Evolutionary conservation across 805 yeast species (phyloP), one percentile per base, ranked within the genome.

Genomic region (Yamadazyma ubonensis): DNA sequence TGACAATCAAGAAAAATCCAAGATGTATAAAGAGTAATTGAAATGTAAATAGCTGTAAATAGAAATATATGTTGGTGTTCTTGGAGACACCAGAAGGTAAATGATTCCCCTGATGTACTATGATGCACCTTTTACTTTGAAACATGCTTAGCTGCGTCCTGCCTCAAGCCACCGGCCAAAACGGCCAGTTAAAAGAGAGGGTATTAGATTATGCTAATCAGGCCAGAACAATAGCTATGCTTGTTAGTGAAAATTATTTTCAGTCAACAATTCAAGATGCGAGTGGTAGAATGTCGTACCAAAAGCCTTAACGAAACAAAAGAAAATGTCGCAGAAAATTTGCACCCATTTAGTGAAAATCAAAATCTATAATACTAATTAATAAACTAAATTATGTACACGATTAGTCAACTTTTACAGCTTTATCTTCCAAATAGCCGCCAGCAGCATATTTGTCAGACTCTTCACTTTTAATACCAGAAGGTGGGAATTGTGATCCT

Each of bases 31-130:
- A 20, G 15, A 37, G 18, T 15, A 6, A 16, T 16, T 11, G 11
- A 14, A 22, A 21, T 42, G 42, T 38, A 42, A 30, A 38, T 34
- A 42, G 18, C 11, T 17, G 36, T 29, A 27, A 28, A 41, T 32
- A 27, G 15, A 36, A 29, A 28, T 28, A 55, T 17, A 21, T 69
- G 73, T 69, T 45, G 58, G 74, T 69, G 71, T 56, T 64, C 70
- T 65, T 67, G 74, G 74, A 69, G 74, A 69, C 74, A 66, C 73
- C 73, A 60, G 63, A 55, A 61, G 63, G 65, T 53, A 43, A 55
- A 22, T 43, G 42, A 45, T 44, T 56, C 63, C 58, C 55, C 57
- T 41, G 73, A 69, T 65, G 74, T 67, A 69, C 74, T 67, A 69
- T 69, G 74, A 66, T 65, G 67, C 73, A 69, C 74, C 46, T 41